Percentiles rank a stretch among this genome's conserved stretches.
Evolutionary conservation across 257 asterid species (phyloP).

Genomic region (Solanum bulbocastanum): DNA sequence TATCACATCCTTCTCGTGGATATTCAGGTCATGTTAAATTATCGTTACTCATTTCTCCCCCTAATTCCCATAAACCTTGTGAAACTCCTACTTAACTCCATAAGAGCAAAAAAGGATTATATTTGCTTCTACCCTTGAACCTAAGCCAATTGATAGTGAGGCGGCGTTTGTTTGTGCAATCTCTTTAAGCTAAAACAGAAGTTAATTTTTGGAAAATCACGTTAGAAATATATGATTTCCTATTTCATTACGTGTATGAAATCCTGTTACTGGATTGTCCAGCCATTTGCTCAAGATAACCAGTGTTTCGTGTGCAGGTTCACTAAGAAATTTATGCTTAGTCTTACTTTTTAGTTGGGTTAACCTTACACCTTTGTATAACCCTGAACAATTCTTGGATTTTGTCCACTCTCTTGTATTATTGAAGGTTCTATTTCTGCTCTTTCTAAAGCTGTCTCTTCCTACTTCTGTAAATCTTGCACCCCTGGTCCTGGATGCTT

Average conservation of each 20-base stretch:
- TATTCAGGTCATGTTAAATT: neutral
- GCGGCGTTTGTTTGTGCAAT: neutral
- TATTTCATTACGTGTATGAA: neutral
- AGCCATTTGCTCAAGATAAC: neutral
- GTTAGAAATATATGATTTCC: neutral
- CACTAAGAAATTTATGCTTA: neutral
- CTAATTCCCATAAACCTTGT: neutral
- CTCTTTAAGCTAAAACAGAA: neutral
- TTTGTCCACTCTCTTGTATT: neutral
- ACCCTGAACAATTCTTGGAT: neutral
- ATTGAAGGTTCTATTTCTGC: neutral
- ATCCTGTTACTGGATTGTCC: neutral
- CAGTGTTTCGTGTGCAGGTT: neutral
- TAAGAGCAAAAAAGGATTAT: neutral
- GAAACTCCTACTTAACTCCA: neutral
- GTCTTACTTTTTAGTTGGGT: neutral
- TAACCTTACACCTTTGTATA: neutral
- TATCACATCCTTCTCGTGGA: neutral
- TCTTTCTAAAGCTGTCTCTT: neutral
- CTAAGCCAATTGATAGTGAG: neutral
- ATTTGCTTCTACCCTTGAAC: neutral
- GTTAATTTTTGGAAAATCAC: no score
- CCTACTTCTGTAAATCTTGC: neutral
- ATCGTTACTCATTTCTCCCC: neutral
- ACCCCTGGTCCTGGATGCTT: neutral